Conservation (phyloP, 805 yeast species). For the Wickerhamomyces silvicola region DNA sequence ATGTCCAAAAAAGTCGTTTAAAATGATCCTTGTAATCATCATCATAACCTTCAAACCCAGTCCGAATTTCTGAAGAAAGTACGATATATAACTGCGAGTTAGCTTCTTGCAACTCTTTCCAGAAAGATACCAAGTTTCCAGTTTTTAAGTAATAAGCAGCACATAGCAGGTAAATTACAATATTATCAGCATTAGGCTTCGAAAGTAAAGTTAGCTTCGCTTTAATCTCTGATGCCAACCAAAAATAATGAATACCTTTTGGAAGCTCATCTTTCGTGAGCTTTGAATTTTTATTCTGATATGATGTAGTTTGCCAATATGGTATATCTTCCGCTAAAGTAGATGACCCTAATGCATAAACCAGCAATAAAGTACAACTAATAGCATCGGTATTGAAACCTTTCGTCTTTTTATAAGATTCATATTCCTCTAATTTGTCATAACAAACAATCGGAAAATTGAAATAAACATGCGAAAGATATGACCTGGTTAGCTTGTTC, state of each 20-base stretch:
- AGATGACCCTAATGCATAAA: constrained; percentile 2
- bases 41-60: not conserved
- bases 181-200: not conserved
- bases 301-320: constrained; percentile 1
- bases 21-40: constrained; percentile 1
- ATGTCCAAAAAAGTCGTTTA: constrained; percentile 3
- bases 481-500: not conserved
- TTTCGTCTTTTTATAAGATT: not conserved
- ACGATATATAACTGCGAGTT: not conserved
- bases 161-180: not conserved
- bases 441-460: not conserved
- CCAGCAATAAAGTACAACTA: not conserved
- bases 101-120: constrained; percentile 2
- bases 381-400: not conserved
- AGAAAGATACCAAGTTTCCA: constrained; percentile 2
- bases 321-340: not conserved
- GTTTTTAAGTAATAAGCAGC: constrained; percentile 2
- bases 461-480: not conserved
- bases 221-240: not conserved
- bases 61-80: not conserved
- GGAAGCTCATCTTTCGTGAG: constrained; percentile 1
- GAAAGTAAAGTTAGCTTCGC: not conserved
- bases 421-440: constrained; percentile 1
- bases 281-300: not conserved
- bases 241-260: constrained; percentile 2